Evolutionary conservation across 352 stramenopile species (phyloP).

Genomic region (Globisporangium alternatum): DNA sequence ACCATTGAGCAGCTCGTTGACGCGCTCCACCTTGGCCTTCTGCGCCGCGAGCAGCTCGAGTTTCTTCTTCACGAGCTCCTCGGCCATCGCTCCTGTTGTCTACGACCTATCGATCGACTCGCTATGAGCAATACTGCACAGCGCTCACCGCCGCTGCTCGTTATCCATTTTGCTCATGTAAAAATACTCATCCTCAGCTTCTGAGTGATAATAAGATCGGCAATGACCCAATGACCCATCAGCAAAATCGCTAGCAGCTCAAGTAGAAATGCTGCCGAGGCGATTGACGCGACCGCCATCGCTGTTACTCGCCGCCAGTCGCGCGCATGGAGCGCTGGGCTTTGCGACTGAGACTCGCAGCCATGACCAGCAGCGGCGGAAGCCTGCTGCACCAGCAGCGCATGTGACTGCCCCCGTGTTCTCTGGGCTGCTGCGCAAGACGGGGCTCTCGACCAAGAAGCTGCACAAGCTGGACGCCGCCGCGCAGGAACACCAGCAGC

Average conservation of each 20-base stretch:
- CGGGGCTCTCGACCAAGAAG: conserved; percentile 35
- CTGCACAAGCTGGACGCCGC: conserved; percentile 39
- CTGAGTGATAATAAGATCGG: conserved; percentile 7
- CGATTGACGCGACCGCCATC: neutral
- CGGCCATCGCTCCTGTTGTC: conserved; percentile 23
- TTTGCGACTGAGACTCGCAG: neutral
- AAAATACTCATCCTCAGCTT: conserved; percentile 6
- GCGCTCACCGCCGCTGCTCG: no score
- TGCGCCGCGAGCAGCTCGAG: conserved; percentile 69
- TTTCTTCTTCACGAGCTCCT: conserved; percentile 77
- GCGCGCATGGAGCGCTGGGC: conserved; percentile 3
- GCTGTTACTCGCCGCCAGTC: neutral
- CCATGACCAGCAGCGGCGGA: neutral
- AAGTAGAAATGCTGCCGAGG: conserved; percentile 3
- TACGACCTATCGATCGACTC: neutral
- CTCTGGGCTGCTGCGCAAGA: conserved; percentile 31
- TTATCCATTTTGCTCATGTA: neutral
- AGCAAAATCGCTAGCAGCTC: neutral
- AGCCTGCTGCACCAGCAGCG: no score
- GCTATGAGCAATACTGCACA: neutral
- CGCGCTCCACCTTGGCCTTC: conserved; percentile 53
- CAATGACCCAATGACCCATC: conserved; percentile 2
- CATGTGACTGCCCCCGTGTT: conserved; percentile 36
- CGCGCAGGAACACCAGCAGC: neutral
- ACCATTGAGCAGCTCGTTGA: conserved; percentile 64